phyloP scores from a whole-genome alignment of 2,329 filamentous ascomycete genomes.

The Exophiala oligosperma region DNA sequence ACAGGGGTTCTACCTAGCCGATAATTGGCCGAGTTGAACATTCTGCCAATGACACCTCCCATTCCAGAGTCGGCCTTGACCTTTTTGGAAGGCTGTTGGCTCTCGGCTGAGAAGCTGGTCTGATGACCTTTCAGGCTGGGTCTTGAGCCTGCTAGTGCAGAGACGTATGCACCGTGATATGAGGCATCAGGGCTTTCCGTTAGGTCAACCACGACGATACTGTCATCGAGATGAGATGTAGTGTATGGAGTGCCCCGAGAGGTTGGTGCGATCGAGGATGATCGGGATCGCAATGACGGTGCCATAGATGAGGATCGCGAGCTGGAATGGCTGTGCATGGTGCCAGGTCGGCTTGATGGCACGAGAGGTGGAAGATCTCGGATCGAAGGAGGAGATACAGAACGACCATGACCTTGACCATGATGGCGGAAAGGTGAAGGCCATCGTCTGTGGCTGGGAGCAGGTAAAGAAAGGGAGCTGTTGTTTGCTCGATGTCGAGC shows the following conservation, averaged over 20 bases:
- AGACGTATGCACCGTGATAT: conserved; percentile 23
- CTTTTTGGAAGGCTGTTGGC: conserved; percentile 44
- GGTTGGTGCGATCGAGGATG: conserved; percentile 40
- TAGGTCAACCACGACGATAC: conserved; percentile 28
- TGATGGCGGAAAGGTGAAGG: conserved; percentile 37
- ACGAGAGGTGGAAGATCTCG: conserved; percentile 46
- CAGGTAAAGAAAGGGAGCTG: conserved; percentile 26
- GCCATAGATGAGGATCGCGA: conserved; percentile 47
- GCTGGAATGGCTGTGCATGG: conserved; percentile 40
- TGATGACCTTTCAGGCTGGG: conserved; percentile 35
- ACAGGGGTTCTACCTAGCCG: conserved; percentile 26
- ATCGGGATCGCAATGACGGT: conserved; percentile 43
- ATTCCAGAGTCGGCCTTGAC: conserved; percentile 37
- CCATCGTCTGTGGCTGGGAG: conserved; percentile 37
- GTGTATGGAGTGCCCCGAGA: conserved; percentile 45
- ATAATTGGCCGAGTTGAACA: conserved; percentile 46
- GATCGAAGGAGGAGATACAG: conserved; percentile 46
- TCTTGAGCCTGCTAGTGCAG: conserved; percentile 6
- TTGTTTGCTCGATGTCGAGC: conserved; percentile 26
- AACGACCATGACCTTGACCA: conserved; percentile 32
- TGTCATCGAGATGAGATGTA: conserved; percentile 36
- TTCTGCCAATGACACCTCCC: conserved; percentile 44
- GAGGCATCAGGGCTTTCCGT: conserved; percentile 30
- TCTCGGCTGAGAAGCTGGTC: conserved; percentile 29
- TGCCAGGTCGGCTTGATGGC: conserved; percentile 41